Evolutionary conservation across 202 grass and related monocot species (phyloP).

Genomic region (Saccharum hybrid): DNA sequence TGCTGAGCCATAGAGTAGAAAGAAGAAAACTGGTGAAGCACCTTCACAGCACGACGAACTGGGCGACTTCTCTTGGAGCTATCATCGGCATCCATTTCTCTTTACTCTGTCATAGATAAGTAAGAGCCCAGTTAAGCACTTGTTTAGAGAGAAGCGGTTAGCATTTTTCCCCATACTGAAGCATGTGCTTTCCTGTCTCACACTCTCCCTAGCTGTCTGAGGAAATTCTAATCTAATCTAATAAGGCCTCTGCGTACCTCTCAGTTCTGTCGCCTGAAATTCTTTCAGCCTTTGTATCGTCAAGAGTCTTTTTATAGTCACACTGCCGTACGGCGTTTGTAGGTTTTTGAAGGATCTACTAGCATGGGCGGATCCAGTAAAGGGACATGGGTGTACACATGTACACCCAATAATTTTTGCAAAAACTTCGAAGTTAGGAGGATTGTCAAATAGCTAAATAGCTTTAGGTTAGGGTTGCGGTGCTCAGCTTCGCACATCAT

Average conservation of each 20-base stretch:
- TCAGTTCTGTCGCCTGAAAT: neutral
- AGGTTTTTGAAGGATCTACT: neutral
- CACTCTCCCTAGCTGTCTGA: neutral
- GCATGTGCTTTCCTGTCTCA: constrained; percentile 9
- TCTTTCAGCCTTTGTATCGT: neutral
- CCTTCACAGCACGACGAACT: too few relatives aligned
- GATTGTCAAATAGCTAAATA: too few relatives aligned
- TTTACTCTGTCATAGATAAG: neutral
- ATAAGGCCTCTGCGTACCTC: neutral
- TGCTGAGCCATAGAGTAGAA: neutral
- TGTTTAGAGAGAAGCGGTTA: neutral
- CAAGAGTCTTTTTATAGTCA: neutral
- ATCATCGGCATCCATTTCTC: too few relatives aligned
- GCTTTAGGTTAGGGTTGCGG: too few relatives aligned
- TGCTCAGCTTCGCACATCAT: too few relatives aligned
- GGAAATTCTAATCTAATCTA: neutral
- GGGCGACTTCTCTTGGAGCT: too few relatives aligned
- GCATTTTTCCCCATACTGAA: neutral
- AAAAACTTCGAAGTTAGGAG: too few relatives aligned
- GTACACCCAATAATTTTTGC: too few relatives aligned
- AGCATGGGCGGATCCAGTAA: too few relatives aligned
- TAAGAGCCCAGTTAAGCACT: constrained; percentile 2
- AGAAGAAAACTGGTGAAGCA: neutral
- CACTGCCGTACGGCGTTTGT: neutral
- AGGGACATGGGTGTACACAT: too few relatives aligned